phyloP scores from a whole-genome alignment of 139 green algal species.

The Chlorella sp. region DNA sequence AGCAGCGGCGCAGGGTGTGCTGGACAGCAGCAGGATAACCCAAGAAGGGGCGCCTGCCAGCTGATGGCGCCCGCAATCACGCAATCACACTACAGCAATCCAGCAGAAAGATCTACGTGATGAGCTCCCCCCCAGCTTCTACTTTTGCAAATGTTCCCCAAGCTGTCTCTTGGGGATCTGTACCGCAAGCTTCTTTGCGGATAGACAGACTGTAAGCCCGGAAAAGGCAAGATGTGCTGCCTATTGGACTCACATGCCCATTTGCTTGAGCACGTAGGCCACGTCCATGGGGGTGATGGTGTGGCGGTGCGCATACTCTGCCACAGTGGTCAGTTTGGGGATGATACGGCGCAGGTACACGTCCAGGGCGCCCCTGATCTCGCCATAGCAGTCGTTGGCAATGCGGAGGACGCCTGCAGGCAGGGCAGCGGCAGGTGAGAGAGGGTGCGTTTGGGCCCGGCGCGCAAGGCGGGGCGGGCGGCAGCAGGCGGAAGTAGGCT shows the following conservation, averaged over 20 bases:
- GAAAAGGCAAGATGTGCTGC: no score
- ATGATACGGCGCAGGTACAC: not conserved
- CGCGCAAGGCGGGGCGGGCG: not conserved
- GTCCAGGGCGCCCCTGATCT: not conserved
- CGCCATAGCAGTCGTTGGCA: not conserved
- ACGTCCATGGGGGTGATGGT: not conserved
- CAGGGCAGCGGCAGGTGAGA: not conserved
- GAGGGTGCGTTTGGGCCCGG: not conserved
- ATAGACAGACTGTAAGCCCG: no score
- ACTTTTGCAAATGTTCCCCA: not conserved
- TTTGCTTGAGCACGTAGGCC: not conserved
- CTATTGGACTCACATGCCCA: not conserved
- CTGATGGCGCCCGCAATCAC: not conserved
- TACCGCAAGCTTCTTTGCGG: no score
- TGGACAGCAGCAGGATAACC: not conserved
- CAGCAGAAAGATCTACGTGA: not conserved
- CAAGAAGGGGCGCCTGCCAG: not conserved
- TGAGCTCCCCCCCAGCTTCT: not conserved
- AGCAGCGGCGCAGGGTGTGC: no score
- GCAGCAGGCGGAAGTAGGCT: not conserved
- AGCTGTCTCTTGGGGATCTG: not conserved
- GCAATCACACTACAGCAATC: no score
- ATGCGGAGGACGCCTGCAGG: not conserved
- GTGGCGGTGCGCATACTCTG: not conserved
- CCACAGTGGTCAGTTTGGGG: not conserved